Evolutionary conservation across 768 basidiomycete species (phyloP).

Genomic region (Lanmaoa rubissima): DNA sequence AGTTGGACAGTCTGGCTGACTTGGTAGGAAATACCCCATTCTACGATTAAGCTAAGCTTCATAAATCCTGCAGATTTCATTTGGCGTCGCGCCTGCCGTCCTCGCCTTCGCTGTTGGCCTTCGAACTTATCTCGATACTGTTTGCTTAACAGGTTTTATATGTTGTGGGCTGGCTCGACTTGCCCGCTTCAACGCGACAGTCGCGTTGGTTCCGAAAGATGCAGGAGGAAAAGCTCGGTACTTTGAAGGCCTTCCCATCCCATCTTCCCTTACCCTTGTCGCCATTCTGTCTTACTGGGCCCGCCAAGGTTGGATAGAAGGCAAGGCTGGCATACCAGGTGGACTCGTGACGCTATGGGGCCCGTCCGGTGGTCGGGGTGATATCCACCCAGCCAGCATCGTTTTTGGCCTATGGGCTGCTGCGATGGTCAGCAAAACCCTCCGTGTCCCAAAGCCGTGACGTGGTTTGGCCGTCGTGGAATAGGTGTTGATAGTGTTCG

Average conservation of each 20-base stretch:
- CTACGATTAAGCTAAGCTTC: conserved; percentile 3
- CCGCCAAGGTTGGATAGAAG: conserved; percentile 81
- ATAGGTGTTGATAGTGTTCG: background rate
- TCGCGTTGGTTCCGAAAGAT: conserved; percentile 90
- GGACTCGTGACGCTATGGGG: conserved; percentile 79
- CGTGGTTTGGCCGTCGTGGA: background rate
- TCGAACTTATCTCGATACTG: conserved; percentile 86
- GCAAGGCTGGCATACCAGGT: conserved; percentile 69
- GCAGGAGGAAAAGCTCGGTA: conserved; percentile 83
- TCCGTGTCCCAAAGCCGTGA: conserved; percentile 79
- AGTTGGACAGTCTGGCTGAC: conserved; percentile 95
- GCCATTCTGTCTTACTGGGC: conserved; percentile 78
- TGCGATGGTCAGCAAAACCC: conserved; percentile 97
- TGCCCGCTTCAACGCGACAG: conserved; percentile 98
- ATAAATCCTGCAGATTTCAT: conserved; percentile 70
- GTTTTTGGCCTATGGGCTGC: conserved; percentile 89
- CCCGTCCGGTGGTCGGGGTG: conserved; percentile 67
- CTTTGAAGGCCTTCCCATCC: conserved; percentile 98
- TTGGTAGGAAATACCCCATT: conserved; percentile 47
- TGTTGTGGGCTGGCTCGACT: conserved; percentile 96
- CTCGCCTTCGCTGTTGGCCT: conserved; percentile 89
- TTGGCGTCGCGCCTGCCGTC: conserved; percentile 96
- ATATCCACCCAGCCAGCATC: conserved; percentile 76
- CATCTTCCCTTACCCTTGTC: conserved; percentile 82
- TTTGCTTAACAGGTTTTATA: conserved; percentile 85